Evolutionary conservation across 805 yeast species (phyloP).

Genomic region (Henningerozyma blattae): DNA sequence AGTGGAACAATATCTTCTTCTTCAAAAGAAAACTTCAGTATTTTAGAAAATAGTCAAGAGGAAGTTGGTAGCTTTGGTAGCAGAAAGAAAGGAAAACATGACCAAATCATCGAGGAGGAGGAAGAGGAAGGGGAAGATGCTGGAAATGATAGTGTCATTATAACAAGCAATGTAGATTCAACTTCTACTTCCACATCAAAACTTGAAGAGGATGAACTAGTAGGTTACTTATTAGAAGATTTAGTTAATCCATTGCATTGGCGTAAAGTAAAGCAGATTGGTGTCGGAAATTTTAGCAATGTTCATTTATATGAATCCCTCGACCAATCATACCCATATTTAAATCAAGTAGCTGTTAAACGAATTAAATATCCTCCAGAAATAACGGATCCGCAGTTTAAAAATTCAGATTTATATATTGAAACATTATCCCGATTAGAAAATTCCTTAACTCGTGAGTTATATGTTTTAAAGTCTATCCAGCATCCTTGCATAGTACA

Average conservation of each 20-base stretch:
- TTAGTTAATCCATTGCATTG: constrained; percentile 16
- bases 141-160: not conserved
- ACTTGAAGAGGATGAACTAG: constrained; percentile 7
- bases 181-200: not conserved
- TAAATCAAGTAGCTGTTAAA: constrained; percentile 54
- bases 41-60: not conserved
- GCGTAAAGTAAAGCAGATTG: constrained; percentile 35
- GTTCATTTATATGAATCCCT: constrained; percentile 38
- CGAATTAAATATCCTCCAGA: constrained; percentile 34
- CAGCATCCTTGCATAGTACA: constrained; percentile 61
- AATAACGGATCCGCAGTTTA: constrained; percentile 13
- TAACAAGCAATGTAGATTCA: not conserved
- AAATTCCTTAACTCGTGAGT: constrained; percentile 58
- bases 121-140: not conserved
- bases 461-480: constrained; percentile 45
- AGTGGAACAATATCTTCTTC: not conserved
- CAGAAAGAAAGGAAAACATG: too few relatives aligned
- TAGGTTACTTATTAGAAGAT: constrained; percentile 11
- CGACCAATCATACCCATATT: constrained; percentile 7
- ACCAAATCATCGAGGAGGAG: not conserved
- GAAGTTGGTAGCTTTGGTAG: too few relatives aligned
- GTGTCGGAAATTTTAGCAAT: constrained; percentile 57
- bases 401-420: constrained; percentile 22
- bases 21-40: not conserved
- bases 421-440: constrained; percentile 43